Conservation (phyloP, 306 rosid genomes). For the Castanea sativa region DNA sequence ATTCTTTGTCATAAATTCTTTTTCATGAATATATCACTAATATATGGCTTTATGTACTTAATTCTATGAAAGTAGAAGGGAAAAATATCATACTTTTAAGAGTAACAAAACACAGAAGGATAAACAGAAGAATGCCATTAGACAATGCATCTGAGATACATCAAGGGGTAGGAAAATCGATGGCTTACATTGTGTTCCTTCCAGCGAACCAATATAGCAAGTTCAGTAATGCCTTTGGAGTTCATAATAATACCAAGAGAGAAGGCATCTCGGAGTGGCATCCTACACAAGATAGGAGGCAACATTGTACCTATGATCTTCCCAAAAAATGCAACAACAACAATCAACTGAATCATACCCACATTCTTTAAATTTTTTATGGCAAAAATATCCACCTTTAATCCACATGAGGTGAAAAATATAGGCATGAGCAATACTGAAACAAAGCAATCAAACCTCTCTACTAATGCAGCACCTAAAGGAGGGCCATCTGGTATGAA, state of each 20-base stretch:
- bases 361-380: slow-evolving; percentile 37
- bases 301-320: slow-evolving; percentile 47
- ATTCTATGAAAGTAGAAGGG: neutral
- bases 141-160: neutral
- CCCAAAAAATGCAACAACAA: slow-evolving; percentile 30
- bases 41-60: neutral
- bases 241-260: slow-evolving; percentile 61
- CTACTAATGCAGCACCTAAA: slow-evolving; percentile 59
- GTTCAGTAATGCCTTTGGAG: slow-evolving; percentile 62
- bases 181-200: slow-evolving; percentile 35
- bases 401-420: slow-evolving; percentile 37
- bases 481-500: slow-evolving; percentile 68
- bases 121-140: neutral
- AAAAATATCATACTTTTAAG: neutral
- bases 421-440: slow-evolving; percentile 46
- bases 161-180: neutral
- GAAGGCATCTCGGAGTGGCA: slow-evolving; percentile 63
- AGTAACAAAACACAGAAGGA: neutral
- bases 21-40: neutral
- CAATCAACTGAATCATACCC: slow-evolving; percentile 30
- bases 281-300: slow-evolving; percentile 55
- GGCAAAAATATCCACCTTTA: slow-evolving; percentile 42
- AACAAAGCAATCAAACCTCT: slow-evolving; percentile 53
- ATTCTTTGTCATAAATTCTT: neutral
- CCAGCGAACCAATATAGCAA: slow-evolving; percentile 34